Evolutionary conservation across 2,329 filamentous ascomycete genomes (phyloP).

Genomic region (Exophiala calicioides): DNA sequence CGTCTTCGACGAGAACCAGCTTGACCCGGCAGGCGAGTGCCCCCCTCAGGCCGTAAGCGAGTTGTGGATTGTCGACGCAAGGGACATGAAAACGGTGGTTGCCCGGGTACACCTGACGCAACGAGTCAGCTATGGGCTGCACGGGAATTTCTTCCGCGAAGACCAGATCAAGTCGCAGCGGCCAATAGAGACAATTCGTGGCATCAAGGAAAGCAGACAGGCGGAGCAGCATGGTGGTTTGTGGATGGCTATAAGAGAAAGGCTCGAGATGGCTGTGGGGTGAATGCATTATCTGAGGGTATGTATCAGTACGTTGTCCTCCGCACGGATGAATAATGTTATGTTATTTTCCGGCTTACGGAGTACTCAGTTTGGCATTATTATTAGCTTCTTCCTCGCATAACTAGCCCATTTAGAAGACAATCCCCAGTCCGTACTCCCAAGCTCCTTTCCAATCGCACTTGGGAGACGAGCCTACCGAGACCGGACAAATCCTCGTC

Average conservation of each 20-base stretch:
- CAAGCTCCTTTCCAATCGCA: no score
- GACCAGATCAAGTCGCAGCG: slow-evolving; percentile 55
- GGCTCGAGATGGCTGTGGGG: slow-evolving; percentile 11
- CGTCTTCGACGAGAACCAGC: slow-evolving; percentile 68
- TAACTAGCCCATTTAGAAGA: no score
- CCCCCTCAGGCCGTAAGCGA: slow-evolving; percentile 54
- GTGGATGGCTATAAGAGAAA: slow-evolving; percentile 11
- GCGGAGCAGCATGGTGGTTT: neutral
- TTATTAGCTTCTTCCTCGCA: no score
- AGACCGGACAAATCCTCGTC: no score
- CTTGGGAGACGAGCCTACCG: no score
- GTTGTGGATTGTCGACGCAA: slow-evolving; percentile 69
- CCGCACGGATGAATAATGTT: no score
- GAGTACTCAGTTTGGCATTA: no score
- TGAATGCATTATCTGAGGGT: neutral
- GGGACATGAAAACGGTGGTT: slow-evolving; percentile 61
- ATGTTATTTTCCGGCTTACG: no score
- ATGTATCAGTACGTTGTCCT: slow-evolving; percentile 8
- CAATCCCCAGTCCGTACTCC: no score
- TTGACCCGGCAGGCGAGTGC: slow-evolving; percentile 54
- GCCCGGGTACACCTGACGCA: slow-evolving; percentile 63
- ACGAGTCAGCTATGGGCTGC: slow-evolving; percentile 69
- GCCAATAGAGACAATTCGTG: slow-evolving; percentile 36
- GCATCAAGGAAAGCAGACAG: slow-evolving; percentile 17
- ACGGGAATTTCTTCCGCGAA: slow-evolving; percentile 63